phyloP scores from a whole-genome alignment of 305 asterid genomes.

The Solanum hybrid region DNA sequence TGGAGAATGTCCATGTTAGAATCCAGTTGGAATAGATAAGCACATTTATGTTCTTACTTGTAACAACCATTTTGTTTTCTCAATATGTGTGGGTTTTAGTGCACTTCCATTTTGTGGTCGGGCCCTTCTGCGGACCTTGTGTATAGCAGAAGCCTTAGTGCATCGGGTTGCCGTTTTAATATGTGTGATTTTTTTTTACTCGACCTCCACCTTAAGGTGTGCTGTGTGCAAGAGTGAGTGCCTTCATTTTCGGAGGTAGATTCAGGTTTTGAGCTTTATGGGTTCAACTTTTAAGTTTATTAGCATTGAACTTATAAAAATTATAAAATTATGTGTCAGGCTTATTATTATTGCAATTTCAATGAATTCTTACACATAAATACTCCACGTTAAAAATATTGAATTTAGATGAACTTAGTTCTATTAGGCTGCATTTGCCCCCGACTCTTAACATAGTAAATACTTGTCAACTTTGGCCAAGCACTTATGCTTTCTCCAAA shows the following conservation, averaged over 20 bases:
- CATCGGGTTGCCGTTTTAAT: background rate
- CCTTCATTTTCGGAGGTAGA: background rate
- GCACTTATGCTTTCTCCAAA: background rate
- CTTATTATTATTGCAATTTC: background rate
- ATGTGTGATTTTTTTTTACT: background rate
- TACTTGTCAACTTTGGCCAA: background rate
- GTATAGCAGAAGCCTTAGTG: too few species aligned
- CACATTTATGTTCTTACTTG: background rate
- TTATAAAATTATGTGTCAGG: background rate
- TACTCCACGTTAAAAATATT: background rate
- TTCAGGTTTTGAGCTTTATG: background rate
- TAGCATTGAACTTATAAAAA: background rate
- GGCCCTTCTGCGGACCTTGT: background rate
- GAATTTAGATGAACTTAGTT: background rate
- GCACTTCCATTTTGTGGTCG: background rate
- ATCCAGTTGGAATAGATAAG: background rate
- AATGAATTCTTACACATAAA: background rate
- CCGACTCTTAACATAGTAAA: background rate
- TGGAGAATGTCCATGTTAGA: background rate
- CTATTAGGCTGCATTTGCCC: background rate
- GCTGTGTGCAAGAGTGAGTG: background rate
- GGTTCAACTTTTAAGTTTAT: background rate
- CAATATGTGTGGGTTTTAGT: background rate
- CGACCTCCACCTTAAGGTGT: background rate
- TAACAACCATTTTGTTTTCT: background rate